These are phyloP conservation scores for Sequoia sempervirens DNA, from an alignment of 75 land plant species.

Conservation along the genomic window DNA sequence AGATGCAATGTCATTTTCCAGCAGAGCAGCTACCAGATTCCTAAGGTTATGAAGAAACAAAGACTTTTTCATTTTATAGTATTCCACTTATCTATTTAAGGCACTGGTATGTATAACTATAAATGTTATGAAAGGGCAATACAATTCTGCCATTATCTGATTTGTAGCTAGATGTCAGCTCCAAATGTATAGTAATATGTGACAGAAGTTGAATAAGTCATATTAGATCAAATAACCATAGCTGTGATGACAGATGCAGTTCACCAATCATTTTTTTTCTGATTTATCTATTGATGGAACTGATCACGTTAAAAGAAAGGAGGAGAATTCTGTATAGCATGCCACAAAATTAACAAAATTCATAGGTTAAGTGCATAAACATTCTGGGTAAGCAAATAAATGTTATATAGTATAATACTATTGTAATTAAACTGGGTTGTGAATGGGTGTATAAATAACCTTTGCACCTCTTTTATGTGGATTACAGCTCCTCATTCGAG, in stretches of 20 bases:
- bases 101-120: not conserved
- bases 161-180: not conserved
- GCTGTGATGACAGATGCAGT: not conserved
- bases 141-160: not conserved
- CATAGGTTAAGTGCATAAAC: not conserved
- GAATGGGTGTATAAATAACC: not conserved
- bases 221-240: not conserved
- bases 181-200: not conserved
- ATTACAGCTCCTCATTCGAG: slow-evolving; percentile 83
- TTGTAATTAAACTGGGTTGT: not conserved
- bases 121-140: not conserved
- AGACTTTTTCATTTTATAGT: not conserved
- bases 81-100: not conserved
- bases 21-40: not conserved
- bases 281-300: not conserved
- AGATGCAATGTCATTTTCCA: not conserved
- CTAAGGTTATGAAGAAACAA: not conserved
- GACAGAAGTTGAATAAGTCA: not conserved
- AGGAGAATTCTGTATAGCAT: not conserved
- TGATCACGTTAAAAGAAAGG: not conserved
- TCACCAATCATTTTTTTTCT: not conserved
- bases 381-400: not conserved
- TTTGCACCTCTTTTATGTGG: not conserved
- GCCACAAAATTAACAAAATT: not conserved
- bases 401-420: not conserved